These are phyloP conservation scores for Cymodocea nodosa DNA, from an alignment of 116 monocot species.

Conservation along the genomic window DNA sequence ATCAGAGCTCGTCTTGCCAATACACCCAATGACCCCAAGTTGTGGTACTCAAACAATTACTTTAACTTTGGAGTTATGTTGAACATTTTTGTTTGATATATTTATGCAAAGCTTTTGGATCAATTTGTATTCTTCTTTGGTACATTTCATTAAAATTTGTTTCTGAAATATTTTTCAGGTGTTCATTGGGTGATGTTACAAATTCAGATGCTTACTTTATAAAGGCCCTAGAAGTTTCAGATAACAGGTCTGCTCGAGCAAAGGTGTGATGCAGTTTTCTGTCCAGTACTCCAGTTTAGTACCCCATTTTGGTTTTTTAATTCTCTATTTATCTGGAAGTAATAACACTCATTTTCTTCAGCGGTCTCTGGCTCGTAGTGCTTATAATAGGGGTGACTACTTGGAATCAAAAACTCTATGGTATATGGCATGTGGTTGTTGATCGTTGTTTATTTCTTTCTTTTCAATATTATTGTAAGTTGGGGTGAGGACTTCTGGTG, in stretches of 20 bases:
- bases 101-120: background rate
- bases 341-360: conserved; percentile 9
- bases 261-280: conserved; percentile 48
- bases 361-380: conserved; percentile 88
- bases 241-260: conserved; percentile 77
- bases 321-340: background rate
- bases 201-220: conserved; percentile 65
- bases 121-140: background rate
- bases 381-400: conserved; percentile 82
- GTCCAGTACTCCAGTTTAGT: too few species aligned
- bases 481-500: background rate
- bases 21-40: conserved; percentile 65
- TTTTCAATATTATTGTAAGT: background rate
- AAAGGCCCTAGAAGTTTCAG: conserved; percentile 91
- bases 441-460: background rate
- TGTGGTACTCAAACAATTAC: conserved; percentile 46
- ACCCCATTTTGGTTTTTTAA: too few species aligned
- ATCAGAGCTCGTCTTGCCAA: conserved; percentile 57
- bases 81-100: background rate
- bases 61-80: background rate
- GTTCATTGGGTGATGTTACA: conserved; percentile 95
- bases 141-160: background rate
- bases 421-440: conserved; percentile 18
- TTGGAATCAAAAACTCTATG: conserved; percentile 73
- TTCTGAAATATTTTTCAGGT: conserved; percentile 33